Conservation (phyloP, 1,284 basidiomycete species). For the Thelephora terrestris region DNA sequence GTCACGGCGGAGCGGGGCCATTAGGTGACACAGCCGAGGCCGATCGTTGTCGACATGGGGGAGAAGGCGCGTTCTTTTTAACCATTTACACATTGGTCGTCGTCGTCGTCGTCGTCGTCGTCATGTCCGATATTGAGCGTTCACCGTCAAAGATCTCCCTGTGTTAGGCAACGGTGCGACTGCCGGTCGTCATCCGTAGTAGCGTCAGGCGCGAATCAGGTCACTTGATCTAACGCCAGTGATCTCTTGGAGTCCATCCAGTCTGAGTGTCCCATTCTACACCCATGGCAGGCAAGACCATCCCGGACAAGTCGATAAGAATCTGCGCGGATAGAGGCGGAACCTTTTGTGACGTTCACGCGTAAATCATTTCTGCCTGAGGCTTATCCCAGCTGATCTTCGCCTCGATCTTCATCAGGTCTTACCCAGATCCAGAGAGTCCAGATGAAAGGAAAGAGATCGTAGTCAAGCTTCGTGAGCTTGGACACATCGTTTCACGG, state of each 20-base stretch:
- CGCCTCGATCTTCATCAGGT: conserved; percentile 28
- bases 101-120: no score
- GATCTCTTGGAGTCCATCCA: no score
- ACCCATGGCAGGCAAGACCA: neutral
- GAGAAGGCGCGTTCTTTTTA: no score
- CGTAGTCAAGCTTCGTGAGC: conserved; percentile 72
- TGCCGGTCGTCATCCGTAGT: no score
- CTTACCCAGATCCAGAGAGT: conserved; percentile 62
- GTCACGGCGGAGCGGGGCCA: conserved; percentile 24
- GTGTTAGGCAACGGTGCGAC: no score
- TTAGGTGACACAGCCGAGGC: conserved; percentile 4
- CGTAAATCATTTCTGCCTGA: no score
- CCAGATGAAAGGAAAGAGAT: conserved; percentile 54
- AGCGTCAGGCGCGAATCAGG: no score
- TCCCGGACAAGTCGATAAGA: conserved; percentile 52
- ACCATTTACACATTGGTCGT: no score
- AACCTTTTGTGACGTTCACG: conserved; percentile 77
- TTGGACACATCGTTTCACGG: neutral
- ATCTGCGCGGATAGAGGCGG: conserved; percentile 58
- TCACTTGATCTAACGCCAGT: no score
- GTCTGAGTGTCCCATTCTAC: neutral
- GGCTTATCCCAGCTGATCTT: no score
- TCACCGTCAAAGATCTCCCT: no score
- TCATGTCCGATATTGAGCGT: no score
- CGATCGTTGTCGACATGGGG: neutral